Percentiles rank a stretch among this genome's conserved stretches.
Conservation (phyloP, 148 eudicot species). For the Amaranthus cruentus region DNA sequence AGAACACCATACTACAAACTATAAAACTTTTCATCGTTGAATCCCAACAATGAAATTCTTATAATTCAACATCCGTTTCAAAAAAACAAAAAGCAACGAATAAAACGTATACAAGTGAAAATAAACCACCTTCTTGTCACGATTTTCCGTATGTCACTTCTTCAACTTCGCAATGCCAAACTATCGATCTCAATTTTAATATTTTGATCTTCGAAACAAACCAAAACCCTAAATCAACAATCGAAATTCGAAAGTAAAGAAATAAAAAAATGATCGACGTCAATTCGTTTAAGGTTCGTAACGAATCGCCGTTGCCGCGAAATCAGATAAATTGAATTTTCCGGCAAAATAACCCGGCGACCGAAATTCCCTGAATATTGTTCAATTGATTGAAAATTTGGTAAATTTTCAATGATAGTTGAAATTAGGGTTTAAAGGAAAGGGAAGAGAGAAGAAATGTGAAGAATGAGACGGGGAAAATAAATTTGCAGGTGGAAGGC, state of each 20-base stretch:
- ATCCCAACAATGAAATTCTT: not conserved
- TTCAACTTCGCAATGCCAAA: not conserved
- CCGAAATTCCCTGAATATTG: not conserved
- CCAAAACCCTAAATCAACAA: constrained; percentile 26
- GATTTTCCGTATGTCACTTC: not conserved
- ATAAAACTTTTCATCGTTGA: no score
- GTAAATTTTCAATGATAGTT: not conserved
- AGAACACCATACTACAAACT: not conserved
- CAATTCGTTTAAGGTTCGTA: constrained; percentile 1
- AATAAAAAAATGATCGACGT: constrained; percentile 4
- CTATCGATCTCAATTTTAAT: not conserved
- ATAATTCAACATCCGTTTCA: not conserved
- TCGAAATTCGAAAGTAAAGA: not conserved
- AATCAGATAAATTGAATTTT: constrained; percentile 1
- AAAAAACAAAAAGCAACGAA: not conserved
- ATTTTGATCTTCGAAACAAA: constrained; percentile 9
- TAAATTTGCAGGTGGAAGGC: constrained; percentile 26
- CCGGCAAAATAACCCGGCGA: not conserved
- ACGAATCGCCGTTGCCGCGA: not conserved
- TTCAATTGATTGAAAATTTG: not conserved
- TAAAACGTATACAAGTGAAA: not conserved
- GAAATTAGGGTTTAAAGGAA: constrained; percentile 3
- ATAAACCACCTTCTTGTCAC: not conserved
- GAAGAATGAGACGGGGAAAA: not conserved
- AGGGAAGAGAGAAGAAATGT: not conserved